A percentile compares a stretch with the other conserved stretches of the same genome.
Evolutionary conservation across 2,329 filamentous ascomycete species (phyloP).

Genomic region (Trematosphaeria pertusa): DNA sequence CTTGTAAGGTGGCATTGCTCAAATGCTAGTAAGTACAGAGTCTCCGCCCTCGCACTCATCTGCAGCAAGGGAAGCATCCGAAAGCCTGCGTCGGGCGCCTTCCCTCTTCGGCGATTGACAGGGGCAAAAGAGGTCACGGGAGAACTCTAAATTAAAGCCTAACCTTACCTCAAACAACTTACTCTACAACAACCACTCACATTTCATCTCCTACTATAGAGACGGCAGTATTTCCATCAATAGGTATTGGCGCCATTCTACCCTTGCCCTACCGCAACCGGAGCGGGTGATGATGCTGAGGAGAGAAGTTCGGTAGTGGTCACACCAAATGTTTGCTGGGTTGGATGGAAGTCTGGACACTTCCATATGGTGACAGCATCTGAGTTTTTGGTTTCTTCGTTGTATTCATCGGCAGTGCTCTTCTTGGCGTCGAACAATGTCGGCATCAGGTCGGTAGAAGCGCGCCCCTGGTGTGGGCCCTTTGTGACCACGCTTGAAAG

Average conservation of each 20-base stretch:
- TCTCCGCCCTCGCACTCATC: too few species aligned
- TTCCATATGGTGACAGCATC: background rate
- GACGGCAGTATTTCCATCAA: slow-evolving; percentile 17
- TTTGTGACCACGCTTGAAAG: background rate
- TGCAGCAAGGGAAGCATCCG: too few species aligned
- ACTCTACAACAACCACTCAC: slow-evolving; percentile 16
- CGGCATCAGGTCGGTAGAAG: background rate
- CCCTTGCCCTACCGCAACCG: slow-evolving; percentile 3
- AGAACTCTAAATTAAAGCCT: slow-evolving; percentile 31
- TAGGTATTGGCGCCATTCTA: slow-evolving; percentile 7
- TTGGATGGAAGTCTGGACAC: background rate
- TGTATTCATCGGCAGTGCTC: background rate
- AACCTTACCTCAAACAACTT: slow-evolving; percentile 16
- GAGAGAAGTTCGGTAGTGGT: slow-evolving; percentile 1
- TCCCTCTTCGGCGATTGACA: slow-evolving; percentile 11
- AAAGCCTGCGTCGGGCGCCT: slow-evolving; percentile 2
- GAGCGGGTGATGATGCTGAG: slow-evolving; percentile 2
- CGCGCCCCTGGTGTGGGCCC: background rate
- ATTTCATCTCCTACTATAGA: slow-evolving; percentile 5
- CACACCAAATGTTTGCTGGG: background rate
- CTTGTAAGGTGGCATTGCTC: too few species aligned
- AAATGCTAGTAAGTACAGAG: too few species aligned
- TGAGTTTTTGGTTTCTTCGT: background rate
- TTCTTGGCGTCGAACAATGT: background rate
- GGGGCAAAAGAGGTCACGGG: slow-evolving; percentile 19